phyloP scores from a whole-genome alignment of 2,329 filamentous ascomycete species.

The Xylariaceae sp. region DNA sequence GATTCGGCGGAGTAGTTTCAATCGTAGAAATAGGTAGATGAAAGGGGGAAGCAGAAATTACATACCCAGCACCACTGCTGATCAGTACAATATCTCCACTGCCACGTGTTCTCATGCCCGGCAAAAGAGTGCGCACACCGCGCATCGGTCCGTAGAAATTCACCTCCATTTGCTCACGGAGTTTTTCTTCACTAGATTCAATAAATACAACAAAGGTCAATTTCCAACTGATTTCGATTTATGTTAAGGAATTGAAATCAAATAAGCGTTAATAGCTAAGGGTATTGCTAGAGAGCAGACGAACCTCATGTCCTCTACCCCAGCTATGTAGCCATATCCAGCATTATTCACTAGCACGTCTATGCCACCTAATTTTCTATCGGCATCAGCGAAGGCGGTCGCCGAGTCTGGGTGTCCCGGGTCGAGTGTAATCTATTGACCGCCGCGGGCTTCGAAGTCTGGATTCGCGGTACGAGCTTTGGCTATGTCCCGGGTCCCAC shows the following conservation, averaged over 20 bases:
- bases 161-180: conserved; percentile 39
- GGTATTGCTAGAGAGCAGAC: neutral
- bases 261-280: too few species aligned
- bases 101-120: conserved; percentile 11
- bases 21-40: too few species aligned
- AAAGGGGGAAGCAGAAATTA: neutral
- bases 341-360: conserved; percentile 12
- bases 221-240: too few species aligned
- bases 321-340: conserved; percentile 7
- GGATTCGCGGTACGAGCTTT: conserved; percentile 3
- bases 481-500: conserved; percentile 4
- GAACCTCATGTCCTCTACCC: conserved; percentile 9
- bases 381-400: conserved; percentile 2
- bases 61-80: conserved; percentile 15
- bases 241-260: too few species aligned
- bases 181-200: conserved; percentile 7
- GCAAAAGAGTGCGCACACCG: conserved; percentile 38
- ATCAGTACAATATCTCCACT: conserved; percentile 13
- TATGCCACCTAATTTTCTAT: conserved; percentile 1
- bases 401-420: conserved; percentile 3
- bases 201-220: neutral
- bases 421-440: conserved; percentile 4
- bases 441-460: conserved; percentile 1
- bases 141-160: conserved; percentile 52
- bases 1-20: too few species aligned